Evolutionary conservation across 2,329 filamentous ascomycete genomes (phyloP).

Genomic region (Exophiala phaeomuriformis): DNA sequence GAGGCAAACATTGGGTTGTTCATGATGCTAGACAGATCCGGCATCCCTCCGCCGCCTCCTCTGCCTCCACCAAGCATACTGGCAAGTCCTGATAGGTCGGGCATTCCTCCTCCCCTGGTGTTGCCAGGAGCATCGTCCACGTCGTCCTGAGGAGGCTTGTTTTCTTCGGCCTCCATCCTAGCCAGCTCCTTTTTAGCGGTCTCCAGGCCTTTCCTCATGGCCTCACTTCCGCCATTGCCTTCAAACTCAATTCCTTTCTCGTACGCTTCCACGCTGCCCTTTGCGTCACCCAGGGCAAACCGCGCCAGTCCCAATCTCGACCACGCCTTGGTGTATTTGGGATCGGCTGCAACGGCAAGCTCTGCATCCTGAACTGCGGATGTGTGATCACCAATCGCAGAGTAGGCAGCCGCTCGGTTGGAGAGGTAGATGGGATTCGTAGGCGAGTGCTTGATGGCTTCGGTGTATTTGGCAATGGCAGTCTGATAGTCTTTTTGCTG

Average conservation of each 20-base stretch:
- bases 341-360: conserved; percentile 78
- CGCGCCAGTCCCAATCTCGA: conserved; percentile 82
- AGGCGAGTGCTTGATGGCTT: conserved; percentile 73
- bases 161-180: conserved; percentile 58
- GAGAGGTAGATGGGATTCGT: conserved; percentile 93
- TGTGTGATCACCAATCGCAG: conserved; percentile 73
- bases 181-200: conserved; percentile 83
- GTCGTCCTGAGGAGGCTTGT: conserved; percentile 44
- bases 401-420: conserved; percentile 92
- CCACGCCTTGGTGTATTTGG: conserved; percentile 96
- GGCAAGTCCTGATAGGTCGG: conserved; percentile 62
- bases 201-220: conserved; percentile 96
- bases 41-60: conserved; percentile 68
- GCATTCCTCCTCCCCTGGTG: conserved; percentile 53
- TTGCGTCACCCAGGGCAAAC: conserved; percentile 84
- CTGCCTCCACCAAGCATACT: conserved; percentile 60
- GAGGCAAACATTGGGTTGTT: conserved; percentile 96
- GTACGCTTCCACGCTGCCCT: conserved; percentile 92
- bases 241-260: conserved; percentile 86
- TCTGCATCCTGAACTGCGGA: conserved; percentile 82
- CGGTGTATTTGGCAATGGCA: conserved; percentile 80
- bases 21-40: conserved; percentile 81
- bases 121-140: conserved; percentile 45
- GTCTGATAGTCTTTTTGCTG: conserved; percentile 77
- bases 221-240: conserved; percentile 86